Base-by-base conservation (phyloP, 2,329 filamentous ascomycete species). In the Ascocoryne sarcoides region DNA sequence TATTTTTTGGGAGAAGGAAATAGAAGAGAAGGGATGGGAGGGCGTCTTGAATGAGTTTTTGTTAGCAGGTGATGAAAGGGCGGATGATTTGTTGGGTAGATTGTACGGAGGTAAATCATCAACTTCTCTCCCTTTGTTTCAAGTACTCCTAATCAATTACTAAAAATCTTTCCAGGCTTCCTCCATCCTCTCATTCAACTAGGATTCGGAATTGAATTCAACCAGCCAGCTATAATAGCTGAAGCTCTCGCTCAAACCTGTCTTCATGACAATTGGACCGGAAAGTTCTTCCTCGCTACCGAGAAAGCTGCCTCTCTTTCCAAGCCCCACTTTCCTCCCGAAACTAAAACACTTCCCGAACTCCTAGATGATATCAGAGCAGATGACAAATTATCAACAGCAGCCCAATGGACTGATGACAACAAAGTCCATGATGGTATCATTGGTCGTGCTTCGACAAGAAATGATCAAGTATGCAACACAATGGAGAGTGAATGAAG, bases 111-210 rank as follows among this genome's bases (percentile, higher is more conserved):
- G 30, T 32, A 32, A 14, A 17, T 32, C 30, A 10, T 15, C 12
- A 32, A 8, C n/a, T 4, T 15, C 30, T 32, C 15, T 3, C n/a
- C n/a, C n/a, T 8, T 32, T 32, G n/a, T 32, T n/a, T 32, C 30
- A 32, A n/a, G n/a, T 10, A 10, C 15, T n/a, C n/a, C n/a, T 32
- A 15, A 32, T 3, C n/a, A n/a, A n/a, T n/a, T n/a, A n/a, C n/a
- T n/a, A n/a, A n/a, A n/a, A n/a, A n/a, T n/a, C n/a, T 51, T 42
- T 46, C 28, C 50, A 73, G 79, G 83, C 0, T 72, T 90, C 47
- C 52, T 88, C 2, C 86, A 94, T 55, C 86, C 87, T 2, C 64
- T 92, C 12, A 89, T 95, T 47, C 86, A 94, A 57, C 71, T 94
- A 15, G 84, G 87, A 36, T 94, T 87, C 56, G 88, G 84, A 4